Conservation (phyloP, 2,329 filamentous ascomycete genomes). For the Ciborinia camelliae region DNA sequence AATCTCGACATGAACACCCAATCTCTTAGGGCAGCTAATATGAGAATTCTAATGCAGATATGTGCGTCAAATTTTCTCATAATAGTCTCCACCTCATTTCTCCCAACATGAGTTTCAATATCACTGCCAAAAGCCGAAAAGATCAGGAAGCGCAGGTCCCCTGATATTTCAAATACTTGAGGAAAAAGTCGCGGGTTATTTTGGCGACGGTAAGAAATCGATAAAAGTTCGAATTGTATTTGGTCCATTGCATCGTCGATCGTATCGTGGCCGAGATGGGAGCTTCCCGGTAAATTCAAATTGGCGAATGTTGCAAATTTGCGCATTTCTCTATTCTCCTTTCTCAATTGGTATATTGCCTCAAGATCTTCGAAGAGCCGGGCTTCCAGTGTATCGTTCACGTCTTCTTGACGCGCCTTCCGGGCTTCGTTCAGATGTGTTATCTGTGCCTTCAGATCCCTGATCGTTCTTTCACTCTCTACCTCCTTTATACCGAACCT, state of each 20-base stretch:
- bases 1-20: slow-evolving; percentile 24
- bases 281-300: background rate
- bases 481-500: background rate
- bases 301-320: background rate
- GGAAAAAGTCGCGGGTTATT: background rate
- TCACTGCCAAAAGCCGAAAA: background rate
- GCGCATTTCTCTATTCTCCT: slow-evolving; percentile 7
- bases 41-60: slow-evolving; percentile 12
- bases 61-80: background rate
- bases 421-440: slow-evolving; percentile 10
- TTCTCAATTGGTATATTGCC: background rate
- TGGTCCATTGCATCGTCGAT: slow-evolving; percentile 13
- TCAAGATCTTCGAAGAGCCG: background rate
- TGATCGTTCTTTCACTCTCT: background rate
- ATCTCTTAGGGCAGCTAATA: slow-evolving; percentile 16
- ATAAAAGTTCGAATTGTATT: slow-evolving; percentile 19
- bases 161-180: background rate
- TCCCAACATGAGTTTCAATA: background rate
- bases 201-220: slow-evolving; percentile 15
- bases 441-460: background rate
- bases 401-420: background rate
- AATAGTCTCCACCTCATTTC: background rate
- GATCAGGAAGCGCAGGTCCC: slow-evolving; percentile 10
- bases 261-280: background rate
- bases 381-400: background rate